Evolutionary conservation across 768 basidiomycete genomes (phyloP), one percentile per base, ranked within the genome.

Genomic region (Suillus weaverae): DNA sequence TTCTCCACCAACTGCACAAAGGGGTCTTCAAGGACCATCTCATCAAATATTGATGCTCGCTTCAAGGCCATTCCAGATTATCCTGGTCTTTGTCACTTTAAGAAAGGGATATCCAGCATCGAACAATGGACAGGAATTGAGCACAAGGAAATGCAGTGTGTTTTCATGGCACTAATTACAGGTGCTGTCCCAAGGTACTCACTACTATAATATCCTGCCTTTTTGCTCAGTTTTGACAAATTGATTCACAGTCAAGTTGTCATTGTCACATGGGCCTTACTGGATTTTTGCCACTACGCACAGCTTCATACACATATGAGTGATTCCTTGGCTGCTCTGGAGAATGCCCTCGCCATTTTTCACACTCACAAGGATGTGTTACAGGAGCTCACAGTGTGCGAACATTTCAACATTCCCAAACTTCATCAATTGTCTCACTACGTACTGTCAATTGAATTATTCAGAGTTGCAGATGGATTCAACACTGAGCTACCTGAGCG

Each of bases 1-100:
- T 83, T 22, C 78, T 84, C 14, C 83, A 86, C 64, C 81, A 84
- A 67, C 71, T 85, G 0, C 77, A 83, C 69, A 80, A 85, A 65
- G 83, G 83, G 0, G 63, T 82, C 2, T 81, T 84, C 74, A 81
- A 81, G 59, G 78, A 82, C 56, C 82, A 83, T 61, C 60, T 81
- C 2, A 70, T 77, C 1, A 73, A 69, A 9, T 84, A 9, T 44
- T 44, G 43, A 44, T 8, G 43, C 43, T 44, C 43, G 1, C 43
- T 44, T 44, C 43, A 44, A 44, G 20, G 20, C 43, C 43, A 44
- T 44, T n/a, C 43, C 43, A n/a, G 43, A 44, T 7, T 44, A 44
- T 44, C 43, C 43, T n/a, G 43, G 43, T 44, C 43, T 44, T 10
- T 4, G 20, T n/a, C 43, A 44, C 5, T 44, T 44, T 44, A 44